Evolutionary conservation across 2,329 filamentous ascomycete genomes (phyloP).

Genomic region (Epichloe sibirici): DNA sequence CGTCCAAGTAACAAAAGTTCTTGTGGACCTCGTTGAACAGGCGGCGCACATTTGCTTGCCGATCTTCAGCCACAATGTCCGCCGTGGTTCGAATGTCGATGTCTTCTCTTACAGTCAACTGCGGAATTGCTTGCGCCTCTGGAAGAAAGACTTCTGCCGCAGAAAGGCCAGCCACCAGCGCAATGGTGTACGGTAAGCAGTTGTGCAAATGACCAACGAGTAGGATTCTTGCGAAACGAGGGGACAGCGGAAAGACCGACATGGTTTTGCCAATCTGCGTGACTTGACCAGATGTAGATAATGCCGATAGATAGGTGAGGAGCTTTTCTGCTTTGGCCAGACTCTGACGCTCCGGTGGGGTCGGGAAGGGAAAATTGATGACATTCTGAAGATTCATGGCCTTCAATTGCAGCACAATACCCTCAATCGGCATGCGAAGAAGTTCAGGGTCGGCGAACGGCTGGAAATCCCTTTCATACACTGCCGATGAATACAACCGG

Average conservation of each 20-base stretch:
- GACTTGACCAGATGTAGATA: constrained; percentile 59
- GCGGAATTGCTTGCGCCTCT: constrained; percentile 62
- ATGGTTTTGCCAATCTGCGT: constrained; percentile 71
- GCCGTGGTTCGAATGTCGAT: constrained; percentile 46
- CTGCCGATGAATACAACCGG: constrained; percentile 82
- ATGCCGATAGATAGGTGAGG: constrained; percentile 71
- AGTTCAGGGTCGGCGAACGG: constrained; percentile 84
- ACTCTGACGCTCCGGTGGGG: constrained; percentile 65
- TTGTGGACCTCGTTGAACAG: constrained; percentile 60
- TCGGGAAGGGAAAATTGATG: constrained; percentile 92
- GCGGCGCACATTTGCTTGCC: constrained; percentile 49
- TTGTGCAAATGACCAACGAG: constrained; percentile 72
- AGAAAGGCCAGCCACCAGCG: constrained; percentile 77
- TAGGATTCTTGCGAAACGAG: constrained; percentile 85
- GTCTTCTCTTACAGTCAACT: constrained; percentile 33
- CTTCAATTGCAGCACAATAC: constrained; percentile 86
- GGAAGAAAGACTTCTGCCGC: constrained; percentile 80
- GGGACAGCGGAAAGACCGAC: constrained; percentile 79
- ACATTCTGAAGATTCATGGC: constrained; percentile 86
- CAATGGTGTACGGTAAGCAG: constrained; percentile 76
- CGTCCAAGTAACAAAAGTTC: constrained; percentile 69
- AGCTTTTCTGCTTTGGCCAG: constrained; percentile 77
- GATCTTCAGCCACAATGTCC: constrained; percentile 60
- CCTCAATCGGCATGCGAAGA: constrained; percentile 81
- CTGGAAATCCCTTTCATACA: constrained; percentile 81